Conservation (phyloP, 2,329 filamentous ascomycete genomes). For the Fusarium tupiense region DNA sequence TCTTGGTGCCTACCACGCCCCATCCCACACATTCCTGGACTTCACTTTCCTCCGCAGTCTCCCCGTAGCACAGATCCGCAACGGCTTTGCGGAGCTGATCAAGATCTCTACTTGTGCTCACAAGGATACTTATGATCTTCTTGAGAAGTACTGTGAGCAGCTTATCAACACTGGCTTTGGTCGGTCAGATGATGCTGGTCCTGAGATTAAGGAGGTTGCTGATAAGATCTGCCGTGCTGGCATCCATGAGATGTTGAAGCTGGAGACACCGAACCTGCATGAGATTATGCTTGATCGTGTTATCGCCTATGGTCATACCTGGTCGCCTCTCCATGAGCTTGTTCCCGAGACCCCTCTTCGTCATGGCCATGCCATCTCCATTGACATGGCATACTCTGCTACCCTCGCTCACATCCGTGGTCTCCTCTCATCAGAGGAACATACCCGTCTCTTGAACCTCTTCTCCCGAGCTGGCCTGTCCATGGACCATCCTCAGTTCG, state of each 20-base stretch:
- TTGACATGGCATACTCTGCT: constrained; percentile 80
- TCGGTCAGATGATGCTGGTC: constrained; percentile 63
- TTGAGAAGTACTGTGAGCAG: constrained; percentile 75
- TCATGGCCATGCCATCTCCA: constrained; percentile 78
- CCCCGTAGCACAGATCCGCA: constrained; percentile 73
- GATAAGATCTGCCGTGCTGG: constrained; percentile 75
- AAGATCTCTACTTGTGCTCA: constrained; percentile 80
- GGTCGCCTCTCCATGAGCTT: constrained; percentile 78
- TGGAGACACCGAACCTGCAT: constrained; percentile 78
- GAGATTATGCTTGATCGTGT: constrained; percentile 78
- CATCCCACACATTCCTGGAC: constrained; percentile 77
- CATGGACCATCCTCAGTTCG: constrained; percentile 76
- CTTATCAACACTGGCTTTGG: constrained; percentile 73
- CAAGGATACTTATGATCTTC: constrained; percentile 70
- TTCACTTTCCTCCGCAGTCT: constrained; percentile 77
- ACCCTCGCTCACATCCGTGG: constrained; percentile 73
- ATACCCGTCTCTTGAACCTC: constrained; percentile 69
- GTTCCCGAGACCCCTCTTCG: constrained; percentile 74
- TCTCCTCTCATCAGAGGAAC: constrained; percentile 67
- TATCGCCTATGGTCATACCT: constrained; percentile 80
- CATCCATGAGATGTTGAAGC: constrained; percentile 77
- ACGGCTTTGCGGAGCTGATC: constrained; percentile 79
- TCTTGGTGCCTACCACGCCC: constrained; percentile 77
- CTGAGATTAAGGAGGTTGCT: constrained; percentile 68
- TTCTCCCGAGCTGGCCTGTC: constrained; percentile 77